phyloP scores from a whole-genome alignment of 768 basidiomycete genomes.

The Suillus paluster region DNA sequence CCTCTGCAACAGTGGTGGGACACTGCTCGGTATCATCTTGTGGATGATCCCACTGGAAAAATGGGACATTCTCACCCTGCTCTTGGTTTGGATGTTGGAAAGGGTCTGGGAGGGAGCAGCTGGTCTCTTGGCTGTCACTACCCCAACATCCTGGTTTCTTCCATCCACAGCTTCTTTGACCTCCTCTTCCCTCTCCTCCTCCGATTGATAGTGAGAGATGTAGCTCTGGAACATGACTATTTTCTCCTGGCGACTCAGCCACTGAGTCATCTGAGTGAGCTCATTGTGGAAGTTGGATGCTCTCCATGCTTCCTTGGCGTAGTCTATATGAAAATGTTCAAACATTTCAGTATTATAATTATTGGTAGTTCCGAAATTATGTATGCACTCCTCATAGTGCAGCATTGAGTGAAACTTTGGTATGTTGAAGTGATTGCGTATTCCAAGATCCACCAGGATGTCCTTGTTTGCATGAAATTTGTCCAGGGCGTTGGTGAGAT shows the following conservation, averaged over 20 bases:
- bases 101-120: too few species aligned
- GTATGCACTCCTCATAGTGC: slow-evolving; percentile 41
- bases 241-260: slow-evolving; percentile 37
- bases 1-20: neutral
- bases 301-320: slow-evolving; percentile 7
- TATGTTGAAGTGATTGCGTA: slow-evolving; percentile 41
- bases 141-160: too few species aligned
- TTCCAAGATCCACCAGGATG: slow-evolving; percentile 39
- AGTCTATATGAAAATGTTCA: slow-evolving; percentile 43
- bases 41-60: neutral
- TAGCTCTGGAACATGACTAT: slow-evolving; percentile 27
- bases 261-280: slow-evolving; percentile 41
- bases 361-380: slow-evolving; percentile 19
- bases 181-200: too few species aligned
- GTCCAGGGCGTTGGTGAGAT: slow-evolving; percentile 29
- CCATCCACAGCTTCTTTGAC: too few species aligned
- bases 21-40: neutral
- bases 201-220: too few species aligned
- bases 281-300: slow-evolving; percentile 40
- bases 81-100: too few species aligned
- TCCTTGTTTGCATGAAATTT: slow-evolving; percentile 41
- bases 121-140: too few species aligned
- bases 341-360: slow-evolving; percentile 45
- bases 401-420: slow-evolving; percentile 44
- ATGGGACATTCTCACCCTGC: neutral